Evolutionary conservation across 148 eudicot genomes (phyloP), one percentile per base, ranked within the genome.

Genomic region (Fagopyrum tataricum): DNA sequence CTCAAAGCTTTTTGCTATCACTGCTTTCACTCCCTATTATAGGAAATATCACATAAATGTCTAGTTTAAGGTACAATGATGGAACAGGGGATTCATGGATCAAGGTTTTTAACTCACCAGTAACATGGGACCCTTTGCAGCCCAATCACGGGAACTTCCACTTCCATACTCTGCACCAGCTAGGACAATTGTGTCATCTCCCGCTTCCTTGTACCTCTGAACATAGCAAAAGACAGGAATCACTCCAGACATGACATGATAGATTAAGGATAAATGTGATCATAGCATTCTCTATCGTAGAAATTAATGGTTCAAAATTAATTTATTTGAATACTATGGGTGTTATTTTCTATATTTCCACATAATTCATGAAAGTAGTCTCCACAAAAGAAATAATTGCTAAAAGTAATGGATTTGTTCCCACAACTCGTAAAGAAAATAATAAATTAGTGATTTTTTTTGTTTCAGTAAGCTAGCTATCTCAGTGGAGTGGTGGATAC

Each of bases 161-260:
- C 96, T 95, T 78, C 99, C 99, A 79, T 95, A 95, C 79, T 95
- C 99, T 62, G 97, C 94, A 75, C 99, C 99, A 67, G 99, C 99
- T 40, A 95, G 77, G 79, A 95, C 82, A 80, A 95, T 85, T 58
- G 97, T 91, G 58, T 86, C 87, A 15, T 88, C 87, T 46, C 97
- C 99, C 47, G 88, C 99, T 53, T 87, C 85, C 83, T 88, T 92
- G 87, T 95, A 95, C 78, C 84, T 92, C 97, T 95, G 88, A 66
- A 79, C 39, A 55, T 18, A 10, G 7, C 13, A 10, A 47, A 10
- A 5, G 2, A 49, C 13, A 15, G n/a, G n/a, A n/a, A n/a, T n/a
- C n/a, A n/a, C n/a, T n/a, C n/a, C n/a, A n/a, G n/a, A n/a, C n/a
- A n/a, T n/a, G n/a, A n/a, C n/a, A n/a, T n/a, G n/a, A n/a, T n/a